phyloP scores from a whole-genome alignment of 1,284 basidiomycete genomes.

The Cryptococcus deneoformans region DNA sequence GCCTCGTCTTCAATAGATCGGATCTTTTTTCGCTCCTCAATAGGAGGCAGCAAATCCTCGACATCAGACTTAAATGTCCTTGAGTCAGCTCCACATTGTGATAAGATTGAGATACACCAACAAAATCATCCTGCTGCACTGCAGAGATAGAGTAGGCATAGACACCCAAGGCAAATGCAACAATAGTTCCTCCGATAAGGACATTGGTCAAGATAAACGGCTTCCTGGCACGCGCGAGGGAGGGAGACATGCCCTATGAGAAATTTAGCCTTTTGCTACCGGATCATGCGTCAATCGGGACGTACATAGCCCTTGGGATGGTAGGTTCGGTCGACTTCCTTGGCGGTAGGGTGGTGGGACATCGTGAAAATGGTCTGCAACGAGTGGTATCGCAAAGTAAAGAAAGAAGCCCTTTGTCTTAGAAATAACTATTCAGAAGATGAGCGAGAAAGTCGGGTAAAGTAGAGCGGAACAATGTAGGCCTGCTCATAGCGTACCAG shows the following conservation, averaged over 20 bases:
- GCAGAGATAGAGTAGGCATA: constrained; percentile 92
- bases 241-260: constrained; percentile 72
- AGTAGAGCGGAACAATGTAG: too few species aligned
- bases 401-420: too few species aligned
- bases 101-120: constrained; percentile 21
- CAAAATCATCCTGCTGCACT: constrained; percentile 90
- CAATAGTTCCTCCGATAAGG: constrained; percentile 69
- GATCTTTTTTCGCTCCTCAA: constrained; percentile 38
- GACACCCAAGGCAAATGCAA: constrained; percentile 74
- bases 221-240: constrained; percentile 78
- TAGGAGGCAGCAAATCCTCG: constrained; percentile 46
- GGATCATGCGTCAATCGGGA: neutral
- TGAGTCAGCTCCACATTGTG: neutral
- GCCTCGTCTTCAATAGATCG: constrained; percentile 48
- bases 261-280: neutral
- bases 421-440: too few species aligned
- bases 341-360: neutral
- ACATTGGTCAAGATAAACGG: constrained; percentile 79
- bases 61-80: constrained; percentile 40
- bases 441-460: too few species aligned
- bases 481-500: too few species aligned
- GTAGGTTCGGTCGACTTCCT: constrained; percentile 12
- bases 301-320: constrained; percentile 20
- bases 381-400: too few species aligned
- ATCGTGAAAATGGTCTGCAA: too few species aligned